Conservation (phyloP, 2,329 filamentous ascomycete genomes). For the Diplodia corticola region DNA sequence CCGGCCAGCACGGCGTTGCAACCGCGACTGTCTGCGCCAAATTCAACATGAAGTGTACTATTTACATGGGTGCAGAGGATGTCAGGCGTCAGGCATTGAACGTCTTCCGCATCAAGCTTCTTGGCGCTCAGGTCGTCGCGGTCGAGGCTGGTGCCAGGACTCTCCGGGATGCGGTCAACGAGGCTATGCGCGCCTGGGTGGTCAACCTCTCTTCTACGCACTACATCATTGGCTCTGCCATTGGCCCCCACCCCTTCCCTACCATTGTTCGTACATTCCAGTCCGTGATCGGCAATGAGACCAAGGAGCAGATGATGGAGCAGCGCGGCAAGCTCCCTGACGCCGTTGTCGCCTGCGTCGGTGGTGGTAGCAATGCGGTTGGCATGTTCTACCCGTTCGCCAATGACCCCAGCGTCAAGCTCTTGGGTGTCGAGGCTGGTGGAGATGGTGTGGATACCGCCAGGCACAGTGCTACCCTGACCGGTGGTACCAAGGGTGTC, state of each 20-base stretch:
- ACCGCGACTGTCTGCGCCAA: conserved; percentile 97
- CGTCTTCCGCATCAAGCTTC: conserved; percentile 96
- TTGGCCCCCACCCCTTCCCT: conserved; percentile 96
- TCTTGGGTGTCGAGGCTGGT: conserved; percentile 91
- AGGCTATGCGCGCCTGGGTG: conserved; percentile 92
- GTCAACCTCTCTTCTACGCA: conserved; percentile 90
- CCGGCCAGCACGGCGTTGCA: conserved; percentile 95
- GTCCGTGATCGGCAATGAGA: conserved; percentile 92
- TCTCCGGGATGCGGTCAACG: conserved; percentile 74
- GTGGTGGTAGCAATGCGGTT: conserved; percentile 89
- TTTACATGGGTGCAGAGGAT: conserved; percentile 98
- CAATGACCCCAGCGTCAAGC: conserved; percentile 78
- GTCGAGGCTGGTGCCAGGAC: conserved; percentile 84
- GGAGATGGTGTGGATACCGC: conserved; percentile 87
- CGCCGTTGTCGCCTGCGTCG: conserved; percentile 93
- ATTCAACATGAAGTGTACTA: conserved; percentile 96
- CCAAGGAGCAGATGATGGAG: conserved; percentile 84
- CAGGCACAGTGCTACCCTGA: conserved; percentile 84
- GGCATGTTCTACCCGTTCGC: conserved; percentile 99
- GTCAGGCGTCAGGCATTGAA: conserved; percentile 94
- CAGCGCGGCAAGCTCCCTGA: conserved; percentile 88
- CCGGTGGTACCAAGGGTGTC: conserved; percentile 84
- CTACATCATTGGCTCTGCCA: conserved; percentile 97
- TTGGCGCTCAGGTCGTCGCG: conserved; percentile 88
- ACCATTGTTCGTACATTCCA: conserved; percentile 98